These are phyloP conservation scores for Blumeriella jaapii DNA, from an alignment of 2,329 filamentous ascomycete species.

Conservation along the genomic window DNA sequence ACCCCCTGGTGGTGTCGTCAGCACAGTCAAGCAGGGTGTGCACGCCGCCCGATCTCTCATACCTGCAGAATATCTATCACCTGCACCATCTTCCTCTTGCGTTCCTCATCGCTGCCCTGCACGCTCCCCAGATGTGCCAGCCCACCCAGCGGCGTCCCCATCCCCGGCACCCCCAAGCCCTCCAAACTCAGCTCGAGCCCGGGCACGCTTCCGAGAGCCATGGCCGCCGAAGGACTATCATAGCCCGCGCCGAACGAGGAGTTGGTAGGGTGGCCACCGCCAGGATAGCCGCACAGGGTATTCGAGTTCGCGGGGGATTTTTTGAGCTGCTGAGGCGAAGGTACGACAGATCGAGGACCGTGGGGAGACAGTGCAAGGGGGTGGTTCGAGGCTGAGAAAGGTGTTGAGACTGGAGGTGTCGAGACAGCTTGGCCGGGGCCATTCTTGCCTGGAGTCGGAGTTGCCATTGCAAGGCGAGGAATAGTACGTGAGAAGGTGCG, in stretches of 20 bases:
- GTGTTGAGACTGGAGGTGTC: conserved; percentile 56
- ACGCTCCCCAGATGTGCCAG: conserved; percentile 6
- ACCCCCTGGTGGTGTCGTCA: conserved; percentile 18
- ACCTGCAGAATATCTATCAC: conserved; percentile 27
- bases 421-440: conserved; percentile 27
- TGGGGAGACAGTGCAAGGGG: conserved; percentile 46
- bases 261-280: conserved; percentile 30
- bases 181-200: conserved; percentile 31
- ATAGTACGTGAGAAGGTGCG: not conserved
- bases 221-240: conserved; percentile 52
- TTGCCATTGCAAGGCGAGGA: conserved; percentile 24
- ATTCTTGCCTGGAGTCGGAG: conserved; percentile 24
- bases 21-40: no score
- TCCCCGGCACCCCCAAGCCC: conserved; percentile 13
- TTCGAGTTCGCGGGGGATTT: conserved; percentile 45
- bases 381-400: conserved; percentile 43
- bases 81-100: conserved; percentile 32
- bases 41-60: not conserved
- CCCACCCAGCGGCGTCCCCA: conserved; percentile 10
- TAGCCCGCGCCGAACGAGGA: conserved; percentile 35
- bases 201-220: conserved; percentile 43
- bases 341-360: conserved; percentile 34
- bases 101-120: conserved; percentile 38
- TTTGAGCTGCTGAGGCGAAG: conserved; percentile 49
- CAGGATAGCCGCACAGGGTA: conserved; percentile 30